Base-by-base conservation (phyloP, 2,329 filamentous ascomycete species). In the Aspergillus sojae region DNA sequence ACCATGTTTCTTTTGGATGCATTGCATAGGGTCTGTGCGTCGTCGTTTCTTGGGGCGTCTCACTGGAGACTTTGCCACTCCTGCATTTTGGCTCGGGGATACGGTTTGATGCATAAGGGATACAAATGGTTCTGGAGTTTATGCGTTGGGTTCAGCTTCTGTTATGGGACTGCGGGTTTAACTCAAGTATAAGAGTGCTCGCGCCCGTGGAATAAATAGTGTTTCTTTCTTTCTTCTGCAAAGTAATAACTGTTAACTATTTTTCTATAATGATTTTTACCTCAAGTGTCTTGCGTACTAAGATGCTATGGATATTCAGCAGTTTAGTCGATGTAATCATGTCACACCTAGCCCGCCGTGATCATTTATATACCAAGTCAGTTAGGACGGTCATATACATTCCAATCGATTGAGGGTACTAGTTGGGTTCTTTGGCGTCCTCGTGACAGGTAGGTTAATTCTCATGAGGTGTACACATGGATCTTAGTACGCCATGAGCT, bases 101-200 rank as follows among this genome's bases (percentile, higher is more conserved):
- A 45, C 52, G 60, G 53, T 59, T 48, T 59, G 54, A 57, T 66
- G 59, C 57, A 63, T 58, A 64, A 55, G 50, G 61, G 52, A 52
- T 55, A 55, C 50, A 61, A 58, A 60, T 59, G 54, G 57, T 58
- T 62, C 34, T 65, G 67, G 65, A 66, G 67, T 69, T 69, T 52
- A 21, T 58, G 61, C 41, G 60, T 65, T 64, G 50, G 36, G 45
- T 55, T 62, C 30, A 45, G 58, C 23, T 45, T 62, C 45, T 53
- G 43, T 59, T 46, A 41, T 50, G 39, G 41, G 52, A 39, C 52
- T 46, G 56, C 58, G 28, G 32, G 23, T 56, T 45, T 43, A 32
- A 39, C 52, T 55, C 52, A 55, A 23, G 52, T 55, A 55, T 55
- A 55, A 6, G 34, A 26, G 52, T 39, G 32, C 52, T 39, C 52